Conservation (phyloP, 2,329 filamentous ascomycete genomes). For the Diaporthe citriasiana region DNA sequence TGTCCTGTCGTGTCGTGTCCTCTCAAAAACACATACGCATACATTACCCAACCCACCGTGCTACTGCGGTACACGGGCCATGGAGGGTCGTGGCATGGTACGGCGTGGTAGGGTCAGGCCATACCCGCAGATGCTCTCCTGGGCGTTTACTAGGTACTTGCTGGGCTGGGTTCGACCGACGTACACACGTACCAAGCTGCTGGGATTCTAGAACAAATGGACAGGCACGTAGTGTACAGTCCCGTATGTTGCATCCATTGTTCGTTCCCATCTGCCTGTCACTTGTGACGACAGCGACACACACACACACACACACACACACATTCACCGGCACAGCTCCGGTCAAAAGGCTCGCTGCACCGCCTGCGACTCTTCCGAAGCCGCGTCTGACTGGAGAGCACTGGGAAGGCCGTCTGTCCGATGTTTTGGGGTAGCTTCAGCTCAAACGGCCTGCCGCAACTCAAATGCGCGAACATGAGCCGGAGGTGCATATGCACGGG, state of each 20-base stretch:
- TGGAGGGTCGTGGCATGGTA: conserved; percentile 1
- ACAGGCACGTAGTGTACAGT: not conserved
- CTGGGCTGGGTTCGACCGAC: not conserved
- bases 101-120: conserved; percentile 22
- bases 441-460: conserved; percentile 30
- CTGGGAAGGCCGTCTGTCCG: conserved; percentile 15
- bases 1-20: conserved; percentile 4
- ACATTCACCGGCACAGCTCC: not conserved
- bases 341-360: conserved; percentile 9
- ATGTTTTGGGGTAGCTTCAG: conserved; percentile 5
- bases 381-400: not conserved
- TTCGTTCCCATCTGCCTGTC: conserved; percentile 3
- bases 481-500: not conserved
- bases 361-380: not conserved
- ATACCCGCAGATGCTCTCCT: conserved; percentile 17
- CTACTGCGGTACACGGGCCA: not conserved
- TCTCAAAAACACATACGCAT: too few relatives aligned
- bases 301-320: not conserved
- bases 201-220: conserved; percentile 14
- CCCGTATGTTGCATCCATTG: not conserved
- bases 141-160: not conserved
- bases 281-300: not conserved
- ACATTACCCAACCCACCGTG: conserved; percentile 32
- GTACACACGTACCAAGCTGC: not conserved
- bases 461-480: conserved; percentile 11